Base-by-base conservation (phyloP, 331 rosid genomes). In the Saraca asoca region DNA sequence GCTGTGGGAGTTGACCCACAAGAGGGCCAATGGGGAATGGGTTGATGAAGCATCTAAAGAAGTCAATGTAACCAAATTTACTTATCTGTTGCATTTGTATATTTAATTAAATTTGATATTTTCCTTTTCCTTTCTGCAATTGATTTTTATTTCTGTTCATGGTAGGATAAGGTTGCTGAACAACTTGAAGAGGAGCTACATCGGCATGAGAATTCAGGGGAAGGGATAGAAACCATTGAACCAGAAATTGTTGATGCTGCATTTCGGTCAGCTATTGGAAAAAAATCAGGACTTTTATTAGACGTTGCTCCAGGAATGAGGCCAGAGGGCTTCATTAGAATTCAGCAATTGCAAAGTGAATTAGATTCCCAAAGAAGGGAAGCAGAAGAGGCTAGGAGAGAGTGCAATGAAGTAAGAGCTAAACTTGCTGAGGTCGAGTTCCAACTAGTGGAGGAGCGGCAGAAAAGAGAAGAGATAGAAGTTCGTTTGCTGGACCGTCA, bases 1-100 rank as follows among this genome's bases (percentile, higher is more conserved):
- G 33, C 48, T 75, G 38, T 79, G 83, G 83, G 74, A 79, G 71
- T 24, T 79, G 69, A 79, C 77, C 29, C 83, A 75, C 78, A 65
- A 8, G 65, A 79, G 44, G 70, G 67, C 67, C 42, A 79, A 75
- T 19, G 83, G 83, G 13, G 80, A 74, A 66, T 79, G 83, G 80
- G 68, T 79, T 45, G 74, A 74, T 7, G 64, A 74, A 62, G 58
- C 74, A 65, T 74, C 83, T 12, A 79, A 70, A 65, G 78, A 75
- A 65, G 16, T 79, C 63, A 63, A 79, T 66, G 80, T 79, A 79
- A 64, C 51, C 31, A 38, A 35, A 51, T 46, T 63, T 49, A 19
- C 15, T 33, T 64, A 6, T 53, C 45, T 29, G 2, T 49, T 52
- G 29, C 60, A 49, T 42, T 52, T 42, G 31, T 62, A 18, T 44